Evolutionary conservation across 352 stramenopile species (phyloP).

Genomic region (Chrysophaeum taylorii): DNA sequence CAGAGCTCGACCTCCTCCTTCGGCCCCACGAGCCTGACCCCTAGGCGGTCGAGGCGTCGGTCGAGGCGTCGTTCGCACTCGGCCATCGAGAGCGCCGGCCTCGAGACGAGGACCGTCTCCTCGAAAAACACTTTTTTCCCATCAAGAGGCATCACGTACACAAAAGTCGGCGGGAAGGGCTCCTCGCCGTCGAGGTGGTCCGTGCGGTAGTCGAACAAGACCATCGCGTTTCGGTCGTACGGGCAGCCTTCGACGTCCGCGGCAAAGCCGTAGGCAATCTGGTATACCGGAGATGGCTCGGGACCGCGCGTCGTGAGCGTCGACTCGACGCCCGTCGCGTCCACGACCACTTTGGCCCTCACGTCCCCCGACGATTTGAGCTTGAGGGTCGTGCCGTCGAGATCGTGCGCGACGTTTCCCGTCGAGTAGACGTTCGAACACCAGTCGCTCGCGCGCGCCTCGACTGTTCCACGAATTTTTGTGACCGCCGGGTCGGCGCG

Average conservation of each 20-base stretch:
- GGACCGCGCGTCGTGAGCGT: slow-evolving; percentile 46
- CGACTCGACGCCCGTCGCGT: slow-evolving; percentile 63
- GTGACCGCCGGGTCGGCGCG: not conserved
- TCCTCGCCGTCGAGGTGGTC: slow-evolving; percentile 44
- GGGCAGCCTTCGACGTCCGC: slow-evolving; percentile 41
- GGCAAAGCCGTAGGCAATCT: slow-evolving; percentile 64
- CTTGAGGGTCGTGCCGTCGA: slow-evolving; percentile 25
- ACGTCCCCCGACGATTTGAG: slow-evolving; percentile 32
- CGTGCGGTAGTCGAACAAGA: slow-evolving; percentile 71
- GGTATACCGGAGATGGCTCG: slow-evolving; percentile 41
- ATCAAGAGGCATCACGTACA: slow-evolving; percentile 66
- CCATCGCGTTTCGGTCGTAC: slow-evolving; percentile 66
- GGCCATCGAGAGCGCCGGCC: slow-evolving; percentile 54
- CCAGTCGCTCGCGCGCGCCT: not conserved
- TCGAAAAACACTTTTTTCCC: slow-evolving; percentile 55
- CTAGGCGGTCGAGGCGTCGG: slow-evolving; percentile 49
- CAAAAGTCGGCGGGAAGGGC: slow-evolving; percentile 47
- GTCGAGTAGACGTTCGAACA: not conserved
- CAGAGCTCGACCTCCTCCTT: slow-evolving; percentile 69
- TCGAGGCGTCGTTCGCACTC: slow-evolving; percentile 63
- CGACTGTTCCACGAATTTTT: too few species aligned
- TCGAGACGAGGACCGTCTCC: slow-evolving; percentile 57
- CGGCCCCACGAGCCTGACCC: slow-evolving; percentile 45
- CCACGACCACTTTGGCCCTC: slow-evolving; percentile 52
- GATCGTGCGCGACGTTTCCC: slow-evolving; percentile 17